Conservation (phyloP, 2,329 filamentous ascomycete species). For the Lasiodiplodia sp. region DNA sequence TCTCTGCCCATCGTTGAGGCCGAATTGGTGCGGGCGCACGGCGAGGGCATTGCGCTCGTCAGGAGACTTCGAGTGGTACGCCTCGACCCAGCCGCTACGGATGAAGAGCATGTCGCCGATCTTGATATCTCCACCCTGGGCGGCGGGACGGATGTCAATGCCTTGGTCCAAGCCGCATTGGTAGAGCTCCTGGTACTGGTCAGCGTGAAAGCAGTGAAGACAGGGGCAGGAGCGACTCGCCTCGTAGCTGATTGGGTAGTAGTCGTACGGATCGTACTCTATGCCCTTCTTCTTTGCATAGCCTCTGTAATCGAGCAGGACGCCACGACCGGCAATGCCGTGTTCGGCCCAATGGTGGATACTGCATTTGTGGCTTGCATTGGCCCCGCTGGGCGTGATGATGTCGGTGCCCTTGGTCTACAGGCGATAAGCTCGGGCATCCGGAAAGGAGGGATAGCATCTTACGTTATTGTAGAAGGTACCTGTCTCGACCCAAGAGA, state of each 20-base stretch:
- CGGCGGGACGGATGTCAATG: conserved; percentile 65
- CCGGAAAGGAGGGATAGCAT: not conserved
- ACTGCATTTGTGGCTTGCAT: conserved; percentile 52
- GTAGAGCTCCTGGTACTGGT: conserved; percentile 52
- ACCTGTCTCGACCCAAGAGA: conserved; percentile 48
- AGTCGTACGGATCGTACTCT: conserved; percentile 51
- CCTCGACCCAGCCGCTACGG: conserved; percentile 68
- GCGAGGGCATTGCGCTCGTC: conserved; percentile 46
- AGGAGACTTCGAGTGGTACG: conserved; percentile 57
- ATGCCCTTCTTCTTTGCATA: conserved; percentile 53
- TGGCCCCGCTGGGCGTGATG: conserved; percentile 44
- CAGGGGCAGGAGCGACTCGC: not conserved
- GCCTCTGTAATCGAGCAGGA: conserved; percentile 53
- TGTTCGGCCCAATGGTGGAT: conserved; percentile 57
- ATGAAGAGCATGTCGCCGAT: conserved; percentile 56
- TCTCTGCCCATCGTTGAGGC: conserved; percentile 48
- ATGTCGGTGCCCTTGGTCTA: conserved; percentile 49
- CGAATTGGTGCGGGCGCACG: conserved; percentile 54
- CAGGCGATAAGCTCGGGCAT: not conserved
- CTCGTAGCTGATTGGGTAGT: conserved; percentile 52
- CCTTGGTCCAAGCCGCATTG: conserved; percentile 66
- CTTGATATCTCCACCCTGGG: conserved; percentile 62
- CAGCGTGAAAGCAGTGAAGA: not conserved
- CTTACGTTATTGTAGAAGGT: conserved; percentile 52
- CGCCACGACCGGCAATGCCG: conserved; percentile 53